Evolutionary conservation across 1,139 yeast species (phyloP).

Genomic region (Diutina pseudorugosa): DNA sequence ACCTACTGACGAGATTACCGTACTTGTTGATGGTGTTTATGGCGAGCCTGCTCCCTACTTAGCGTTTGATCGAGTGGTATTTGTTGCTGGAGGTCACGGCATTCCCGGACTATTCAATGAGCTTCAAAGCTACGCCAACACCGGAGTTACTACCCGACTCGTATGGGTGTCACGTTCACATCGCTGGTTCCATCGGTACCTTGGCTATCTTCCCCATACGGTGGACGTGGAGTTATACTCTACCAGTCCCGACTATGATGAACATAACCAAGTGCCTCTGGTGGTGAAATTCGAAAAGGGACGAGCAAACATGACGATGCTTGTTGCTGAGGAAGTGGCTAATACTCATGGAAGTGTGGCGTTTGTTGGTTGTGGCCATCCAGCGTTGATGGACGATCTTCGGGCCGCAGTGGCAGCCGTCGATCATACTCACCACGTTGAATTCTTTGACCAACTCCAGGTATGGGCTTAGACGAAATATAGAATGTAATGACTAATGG

Average conservation of each 20-base stretch:
- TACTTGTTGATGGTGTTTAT: slow-evolving; percentile 36
- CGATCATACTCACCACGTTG: background rate
- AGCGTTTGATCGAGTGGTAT: background rate
- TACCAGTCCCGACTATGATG: background rate
- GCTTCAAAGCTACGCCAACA: background rate
- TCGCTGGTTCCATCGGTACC: background rate
- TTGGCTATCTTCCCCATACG: background rate
- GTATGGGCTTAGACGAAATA: background rate
- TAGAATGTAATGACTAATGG: background rate
- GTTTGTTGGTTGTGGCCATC: background rate
- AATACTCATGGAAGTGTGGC: background rate
- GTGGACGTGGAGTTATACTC: background rate
- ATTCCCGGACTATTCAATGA: slow-evolving; percentile 43
- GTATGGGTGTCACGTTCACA: background rate
- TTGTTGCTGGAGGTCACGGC: slow-evolving; percentile 36
- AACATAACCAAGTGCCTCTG: background rate
- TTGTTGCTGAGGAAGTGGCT: background rate
- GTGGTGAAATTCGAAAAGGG: background rate
- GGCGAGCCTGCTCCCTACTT: slow-evolving; percentile 12
- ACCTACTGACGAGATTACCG: slow-evolving; percentile 12
- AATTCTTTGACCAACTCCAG: background rate
- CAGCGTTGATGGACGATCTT: background rate
- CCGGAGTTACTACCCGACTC: background rate
- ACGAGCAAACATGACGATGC: background rate
- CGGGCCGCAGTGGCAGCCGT: background rate